Base-by-base conservation (phyloP, 805 yeast genomes). In the Sugiyamaella chiloensis region DNA sequence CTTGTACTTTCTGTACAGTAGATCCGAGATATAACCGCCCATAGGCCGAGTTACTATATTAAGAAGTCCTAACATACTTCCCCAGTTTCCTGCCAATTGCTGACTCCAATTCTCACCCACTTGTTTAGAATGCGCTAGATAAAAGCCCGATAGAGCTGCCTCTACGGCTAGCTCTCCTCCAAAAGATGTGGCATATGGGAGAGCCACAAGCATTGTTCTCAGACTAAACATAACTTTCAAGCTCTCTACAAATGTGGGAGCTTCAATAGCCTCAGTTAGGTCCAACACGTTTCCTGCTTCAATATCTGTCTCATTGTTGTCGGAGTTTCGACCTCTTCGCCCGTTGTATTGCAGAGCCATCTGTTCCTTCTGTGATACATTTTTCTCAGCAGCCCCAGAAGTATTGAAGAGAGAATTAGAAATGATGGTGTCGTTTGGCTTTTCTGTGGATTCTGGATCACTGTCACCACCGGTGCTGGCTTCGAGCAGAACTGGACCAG, bases 1-100 rank as follows among this genome's bases (percentile, higher is more conserved):
- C 23, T 57, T 55, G 56, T 59, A 65, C 5, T 52, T 46, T 6
- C 30, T 39, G 48, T 65, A 67, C n/a, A 66, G 53, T 2, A 52
- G 14, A 12, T 42, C 45, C 5, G 45, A 32, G 19, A 40, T 16
- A 14, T 24, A 40, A 14, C 42, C 42, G 24, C 42, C 42, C 19
- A 40, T 21, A 40, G 42, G 42, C 4, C 42, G 30, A 9, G 42
- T 40, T 2, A 40, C 30, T 16, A 40, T 27, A 16, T 40, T 40
- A 17, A 40, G 34, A 24, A 40, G 42, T 5, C 42, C 42, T 9
- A 40, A 17, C 42, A 40, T 40, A 24, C 42, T 40, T 24, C 42
- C 42, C 42, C 42, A 40, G 12, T 40, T 19, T 6, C 42, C 42
- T n/a, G 42, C 42, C 8, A 40, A 32, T 32, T 40, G 42, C 34